These are phyloP conservation scores for Volutella citrinella DNA, from an alignment of 2,329 filamentous ascomycete genomes.

Conservation along the genomic window DNA sequence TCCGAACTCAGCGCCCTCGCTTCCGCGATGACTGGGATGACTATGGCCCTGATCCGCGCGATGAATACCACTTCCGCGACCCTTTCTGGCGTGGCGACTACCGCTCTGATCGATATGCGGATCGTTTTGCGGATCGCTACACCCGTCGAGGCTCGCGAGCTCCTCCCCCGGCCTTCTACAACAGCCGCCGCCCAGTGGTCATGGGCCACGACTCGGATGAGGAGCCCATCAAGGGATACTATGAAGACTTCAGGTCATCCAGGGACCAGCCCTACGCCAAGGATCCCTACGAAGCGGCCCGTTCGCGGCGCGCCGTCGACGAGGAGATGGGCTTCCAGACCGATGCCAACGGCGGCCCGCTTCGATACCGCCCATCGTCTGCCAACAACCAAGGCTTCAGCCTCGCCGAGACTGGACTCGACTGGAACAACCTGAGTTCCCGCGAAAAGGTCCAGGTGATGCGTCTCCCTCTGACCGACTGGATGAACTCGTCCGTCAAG, in stretches of 20 bases:
- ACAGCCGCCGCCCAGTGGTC: slow-evolving; percentile 14
- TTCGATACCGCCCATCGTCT: slow-evolving; percentile 10
- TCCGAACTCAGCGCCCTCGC: slow-evolving; percentile 19
- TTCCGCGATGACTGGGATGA: slow-evolving; percentile 25
- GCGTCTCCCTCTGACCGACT: slow-evolving; percentile 41
- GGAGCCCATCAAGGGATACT: slow-evolving; percentile 15
- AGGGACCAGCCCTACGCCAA: slow-evolving; percentile 17
- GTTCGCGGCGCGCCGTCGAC: slow-evolving; percentile 16
- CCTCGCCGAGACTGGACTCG: slow-evolving; percentile 24
- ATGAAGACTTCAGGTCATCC: background rate
- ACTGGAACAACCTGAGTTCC: slow-evolving; percentile 37
- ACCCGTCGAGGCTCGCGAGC: slow-evolving; percentile 18
- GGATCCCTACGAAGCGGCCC: slow-evolving; percentile 12
- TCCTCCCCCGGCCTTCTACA: slow-evolving; percentile 23
- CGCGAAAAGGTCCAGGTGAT: slow-evolving; percentile 42
- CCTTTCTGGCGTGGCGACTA: slow-evolving; percentile 22
- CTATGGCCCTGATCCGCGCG: slow-evolving; percentile 9
- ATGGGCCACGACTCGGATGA: slow-evolving; percentile 23
- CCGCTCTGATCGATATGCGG: slow-evolving; percentile 18
- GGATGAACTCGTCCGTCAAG: slow-evolving; percentile 46
- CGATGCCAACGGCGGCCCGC: background rate
- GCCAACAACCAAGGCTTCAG: slow-evolving; percentile 14
- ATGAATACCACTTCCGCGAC: slow-evolving; percentile 18
- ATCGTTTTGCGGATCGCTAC: too few species aligned
- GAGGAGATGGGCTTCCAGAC: slow-evolving; percentile 21